Base-by-base conservation (phyloP, 108 stramenopile species). In the Nitzschia putrida region DNA sequence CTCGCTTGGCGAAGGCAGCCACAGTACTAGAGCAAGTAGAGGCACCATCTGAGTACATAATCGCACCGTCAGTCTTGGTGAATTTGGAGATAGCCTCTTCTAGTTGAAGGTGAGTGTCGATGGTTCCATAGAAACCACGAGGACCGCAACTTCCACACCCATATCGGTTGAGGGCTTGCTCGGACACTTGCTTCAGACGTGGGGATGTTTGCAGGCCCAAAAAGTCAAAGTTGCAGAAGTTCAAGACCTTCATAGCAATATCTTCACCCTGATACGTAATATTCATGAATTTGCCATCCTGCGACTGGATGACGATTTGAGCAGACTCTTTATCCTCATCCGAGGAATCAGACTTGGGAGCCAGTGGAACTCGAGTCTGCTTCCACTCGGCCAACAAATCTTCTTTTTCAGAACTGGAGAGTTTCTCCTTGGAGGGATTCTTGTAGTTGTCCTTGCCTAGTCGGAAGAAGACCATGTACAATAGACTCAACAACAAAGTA, bases 81-180 rank as follows among this genome's bases (percentile, higher is more conserved):
- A 97, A 97, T n/a, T 64, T 53, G 22, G 97, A 79, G 40, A 98
- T 76, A 16, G 72, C 73, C 3, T 86, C 69, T 80, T 99, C 99
- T 20, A 96, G 52, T 29, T 85, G 78, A 44, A 98, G 56, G 79
- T 99, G 99, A 11, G 83, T 89, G 67, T 98, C 96, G 61, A 98
- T 97, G 39, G 99, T 96, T n/a, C 99, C 99, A 73, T 99, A 99
- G 66, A 99, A 99, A 0, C 98, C 98, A n/a, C 99, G 88, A 14
- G 99, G 99, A 12, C 99, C 99, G 61, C 99, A 99, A 25, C 88
- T 88, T 8, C 98, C 99, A 74, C 94, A 96, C 12, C 98, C 97
- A 67, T 99, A 99, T 37, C 80, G 69, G 29, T 76, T 43, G 23
- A 95, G 51, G 1, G 97, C 91, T 1, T 74, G 69, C 6, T 47